Evolutionary conservation across 257 asterid genomes (phyloP).

Genomic region (Eustoma russellianum): DNA sequence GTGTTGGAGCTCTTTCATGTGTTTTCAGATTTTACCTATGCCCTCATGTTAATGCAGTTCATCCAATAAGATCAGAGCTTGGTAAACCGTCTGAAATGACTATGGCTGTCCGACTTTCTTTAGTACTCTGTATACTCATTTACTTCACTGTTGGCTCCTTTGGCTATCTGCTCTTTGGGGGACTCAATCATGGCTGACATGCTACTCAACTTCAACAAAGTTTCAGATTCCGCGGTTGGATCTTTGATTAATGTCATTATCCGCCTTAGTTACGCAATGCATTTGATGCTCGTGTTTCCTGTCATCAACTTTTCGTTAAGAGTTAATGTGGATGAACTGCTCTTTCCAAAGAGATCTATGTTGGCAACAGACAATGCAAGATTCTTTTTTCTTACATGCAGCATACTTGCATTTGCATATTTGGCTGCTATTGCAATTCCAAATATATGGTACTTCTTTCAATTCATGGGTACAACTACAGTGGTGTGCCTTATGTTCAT

Average conservation of each 20-base stretch:
- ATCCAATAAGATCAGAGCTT: conserved; percentile 95
- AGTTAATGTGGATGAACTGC: conserved; percentile 65
- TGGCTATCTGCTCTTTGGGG: conserved; percentile 87
- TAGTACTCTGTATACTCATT: conserved; percentile 53
- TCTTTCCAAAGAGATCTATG: conserved; percentile 55
- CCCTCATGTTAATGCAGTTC: conserved; percentile 46
- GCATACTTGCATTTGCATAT: conserved; percentile 49
- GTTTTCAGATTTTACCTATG: background rate
- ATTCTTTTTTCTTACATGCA: conserved; percentile 48
- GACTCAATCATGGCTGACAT: conserved; percentile 93
- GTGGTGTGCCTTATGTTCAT: conserved; percentile 92
- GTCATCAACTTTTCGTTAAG: conserved; percentile 90
- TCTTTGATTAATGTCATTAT: conserved; percentile 48
- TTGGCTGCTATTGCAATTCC: conserved; percentile 71
- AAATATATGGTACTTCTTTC: conserved; percentile 93
- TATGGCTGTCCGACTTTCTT: conserved; percentile 65
- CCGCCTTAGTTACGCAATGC: conserved; percentile 83
- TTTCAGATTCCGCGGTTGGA: conserved; percentile 42
- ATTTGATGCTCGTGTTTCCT: conserved; percentile 97
- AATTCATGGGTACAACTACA: conserved; percentile 88
- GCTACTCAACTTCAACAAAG: conserved; percentile 76
- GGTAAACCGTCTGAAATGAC: conserved; percentile 86
- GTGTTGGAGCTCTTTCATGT: no score
- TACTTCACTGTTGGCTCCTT: conserved; percentile 88
- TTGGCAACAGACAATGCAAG: conserved; percentile 36